Conservation (phyloP, 225 moss, liverwort and hornwort species). For the Ulota crispa region DNA sequence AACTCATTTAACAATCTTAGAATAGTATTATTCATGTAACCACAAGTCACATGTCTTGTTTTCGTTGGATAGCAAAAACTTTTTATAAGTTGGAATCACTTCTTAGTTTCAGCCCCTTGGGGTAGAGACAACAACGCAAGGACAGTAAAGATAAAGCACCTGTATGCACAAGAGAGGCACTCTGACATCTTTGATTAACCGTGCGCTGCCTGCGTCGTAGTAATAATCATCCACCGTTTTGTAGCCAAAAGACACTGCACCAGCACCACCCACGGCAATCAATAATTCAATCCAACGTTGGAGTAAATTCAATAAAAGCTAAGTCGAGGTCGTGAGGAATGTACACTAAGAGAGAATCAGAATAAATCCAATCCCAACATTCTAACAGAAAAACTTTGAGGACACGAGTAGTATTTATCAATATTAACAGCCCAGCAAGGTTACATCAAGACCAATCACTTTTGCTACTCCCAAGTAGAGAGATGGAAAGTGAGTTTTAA, state of each 20-base stretch:
- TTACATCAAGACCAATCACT: neutral
- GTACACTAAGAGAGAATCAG: neutral
- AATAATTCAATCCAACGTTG: neutral
- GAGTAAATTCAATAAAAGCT: too few relatives aligned
- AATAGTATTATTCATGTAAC: neutral
- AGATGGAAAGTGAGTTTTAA: neutral
- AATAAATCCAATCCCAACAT: neutral
- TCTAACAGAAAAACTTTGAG: slow-evolving; percentile 4
- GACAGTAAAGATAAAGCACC: slow-evolving; percentile 35
- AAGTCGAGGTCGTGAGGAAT: neutral
- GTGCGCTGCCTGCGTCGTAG: slow-evolving; percentile 74
- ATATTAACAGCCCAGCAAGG: neutral
- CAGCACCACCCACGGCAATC: slow-evolving; percentile 10
- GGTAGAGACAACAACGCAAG: neutral
- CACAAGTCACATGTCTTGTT: neutral
- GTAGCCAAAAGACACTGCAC: slow-evolving; percentile 89
- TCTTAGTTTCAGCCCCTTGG: neutral
- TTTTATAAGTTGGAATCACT: neutral
- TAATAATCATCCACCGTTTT: slow-evolving; percentile 92
- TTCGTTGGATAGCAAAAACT: neutral
- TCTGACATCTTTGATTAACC: slow-evolving; percentile 74
- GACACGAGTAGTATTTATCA: neutral
- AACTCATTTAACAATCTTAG: neutral
- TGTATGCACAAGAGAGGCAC: slow-evolving; percentile 93
- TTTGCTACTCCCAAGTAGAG: neutral